These are phyloP conservation scores for Solanum arcanum DNA, from an alignment of 257 asterid species.

Conservation along the genomic window DNA sequence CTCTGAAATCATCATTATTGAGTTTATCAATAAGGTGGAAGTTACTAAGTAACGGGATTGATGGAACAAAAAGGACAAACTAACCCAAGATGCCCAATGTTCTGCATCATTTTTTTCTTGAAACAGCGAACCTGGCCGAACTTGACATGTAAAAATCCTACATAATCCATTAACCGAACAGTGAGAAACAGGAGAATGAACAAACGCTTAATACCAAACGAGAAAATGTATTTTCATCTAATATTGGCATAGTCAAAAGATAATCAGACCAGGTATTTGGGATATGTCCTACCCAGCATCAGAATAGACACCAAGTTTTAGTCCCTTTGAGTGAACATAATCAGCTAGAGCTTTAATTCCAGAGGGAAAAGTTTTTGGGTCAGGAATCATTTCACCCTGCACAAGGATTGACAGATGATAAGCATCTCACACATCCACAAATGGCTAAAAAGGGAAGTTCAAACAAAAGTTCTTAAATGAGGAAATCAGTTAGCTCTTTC, in stretches of 20 bases:
- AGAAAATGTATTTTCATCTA: neutral
- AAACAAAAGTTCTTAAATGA: neutral
- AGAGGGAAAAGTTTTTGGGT: constrained; percentile 62
- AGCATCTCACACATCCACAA: neutral
- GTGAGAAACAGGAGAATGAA: constrained; percentile 1
- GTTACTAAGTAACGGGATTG: neutral
- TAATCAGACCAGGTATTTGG: constrained; percentile 2
- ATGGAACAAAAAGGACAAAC: constrained; percentile 13
- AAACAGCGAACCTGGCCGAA: constrained; percentile 80
- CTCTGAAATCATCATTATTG: neutral
- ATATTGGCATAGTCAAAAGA: neutral
- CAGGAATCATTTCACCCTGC: constrained; percentile 74
- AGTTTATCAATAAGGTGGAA: neutral
- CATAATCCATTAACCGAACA: constrained; percentile 6
- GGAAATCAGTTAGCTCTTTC: neutral
- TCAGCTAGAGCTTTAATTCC: constrained; percentile 87
- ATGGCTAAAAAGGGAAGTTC: neutral
- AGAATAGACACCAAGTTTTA: constrained; percentile 90
- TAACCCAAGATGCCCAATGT: constrained; percentile 88
- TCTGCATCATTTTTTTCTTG: constrained; percentile 83
- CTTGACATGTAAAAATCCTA: constrained; percentile 82
- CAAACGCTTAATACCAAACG: neutral
- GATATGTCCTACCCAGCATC: constrained; percentile 83
- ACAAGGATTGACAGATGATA: neutral
- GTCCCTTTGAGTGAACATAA: constrained; percentile 83